Conservation (phyloP, 2,329 filamentous ascomycete species). For the Arthrobotrys sphaeroides region DNA sequence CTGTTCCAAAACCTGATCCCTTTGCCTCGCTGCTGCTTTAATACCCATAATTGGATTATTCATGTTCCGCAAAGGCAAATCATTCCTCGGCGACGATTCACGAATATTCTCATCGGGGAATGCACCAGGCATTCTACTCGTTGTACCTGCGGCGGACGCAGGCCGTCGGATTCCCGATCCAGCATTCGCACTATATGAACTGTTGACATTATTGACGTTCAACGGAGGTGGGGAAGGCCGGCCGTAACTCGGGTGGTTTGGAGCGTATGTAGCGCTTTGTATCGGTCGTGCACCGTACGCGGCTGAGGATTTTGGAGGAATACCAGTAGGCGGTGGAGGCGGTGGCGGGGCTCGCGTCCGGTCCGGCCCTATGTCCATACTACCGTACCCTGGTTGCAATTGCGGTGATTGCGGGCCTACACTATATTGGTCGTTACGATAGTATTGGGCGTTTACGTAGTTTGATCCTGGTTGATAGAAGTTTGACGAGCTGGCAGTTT, state of each 20-base stretch:
- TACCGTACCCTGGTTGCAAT: constrained; percentile 34
- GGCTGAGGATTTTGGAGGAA: constrained; percentile 17
- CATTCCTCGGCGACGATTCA: constrained; percentile 35
- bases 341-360: constrained; percentile 18
- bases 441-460: constrained; percentile 52
- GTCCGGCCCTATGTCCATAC: constrained; percentile 44
- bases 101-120: constrained; percentile 43
- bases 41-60: constrained; percentile 33
- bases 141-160: constrained; percentile 37
- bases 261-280: constrained; percentile 50
- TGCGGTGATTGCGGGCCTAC: constrained; percentile 31
- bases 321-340: constrained; percentile 5
- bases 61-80: constrained; percentile 33
- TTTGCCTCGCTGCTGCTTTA: constrained; percentile 43
- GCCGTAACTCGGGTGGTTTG: constrained; percentile 45
- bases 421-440: constrained; percentile 39
- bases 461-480: constrained; percentile 37
- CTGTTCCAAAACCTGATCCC: constrained; percentile 43
- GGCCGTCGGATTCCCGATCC: constrained; percentile 33
- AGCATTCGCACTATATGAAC: constrained; percentile 18
- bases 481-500: constrained; percentile 18
- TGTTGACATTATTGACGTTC: constrained; percentile 32
- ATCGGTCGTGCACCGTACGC: constrained; percentile 22
- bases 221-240: constrained; percentile 43
- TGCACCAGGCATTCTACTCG: constrained; percentile 48